phyloP scores from a whole-genome alignment of 2,329 filamentous ascomycete species.

The Phaeosphaeriaceae sp. region DNA sequence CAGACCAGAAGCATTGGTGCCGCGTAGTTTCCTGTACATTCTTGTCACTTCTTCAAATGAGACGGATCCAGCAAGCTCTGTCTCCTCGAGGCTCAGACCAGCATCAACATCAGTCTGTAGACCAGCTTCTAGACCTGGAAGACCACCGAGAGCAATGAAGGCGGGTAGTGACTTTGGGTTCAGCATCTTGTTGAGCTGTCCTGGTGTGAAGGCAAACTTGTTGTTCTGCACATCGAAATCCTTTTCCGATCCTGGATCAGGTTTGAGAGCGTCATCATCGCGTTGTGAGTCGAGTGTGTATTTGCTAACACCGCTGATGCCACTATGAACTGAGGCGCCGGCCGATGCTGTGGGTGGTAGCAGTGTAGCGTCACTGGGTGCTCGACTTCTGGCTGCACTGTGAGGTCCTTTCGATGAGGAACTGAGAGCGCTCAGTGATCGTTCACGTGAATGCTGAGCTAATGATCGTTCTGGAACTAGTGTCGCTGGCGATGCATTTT shows the following conservation, averaged over 20 bases:
- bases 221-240: constrained; percentile 76
- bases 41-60: constrained; percentile 68
- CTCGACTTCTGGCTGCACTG: constrained; percentile 21
- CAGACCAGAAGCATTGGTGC: constrained; percentile 2
- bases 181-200: constrained; percentile 78
- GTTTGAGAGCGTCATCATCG: constrained; percentile 31
- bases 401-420: constrained; percentile 18
- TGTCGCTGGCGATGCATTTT: constrained; percentile 30
- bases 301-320: constrained; percentile 20
- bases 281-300: constrained; percentile 30
- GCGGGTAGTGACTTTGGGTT: constrained; percentile 80
- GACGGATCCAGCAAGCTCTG: constrained; percentile 64
- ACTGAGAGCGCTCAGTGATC: constrained; percentile 23
- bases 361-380: constrained; percentile 31
- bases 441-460: constrained; percentile 20
- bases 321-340: constrained; percentile 24
- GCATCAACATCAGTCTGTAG: constrained; percentile 67
- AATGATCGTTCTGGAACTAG: constrained; percentile 26
- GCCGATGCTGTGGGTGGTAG: constrained; percentile 27
- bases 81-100: constrained; percentile 76
- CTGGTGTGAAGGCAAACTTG: constrained; percentile 81
- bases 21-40: constrained; percentile 10
- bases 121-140: constrained; percentile 75
- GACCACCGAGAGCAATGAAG: constrained; percentile 75
- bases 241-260: constrained; percentile 41